A percentile compares a stretch with the other conserved stretches of the same genome.
Conservation (phyloP, 2,329 filamentous ascomycete species). For the Colletotrichum incanum region DNA sequence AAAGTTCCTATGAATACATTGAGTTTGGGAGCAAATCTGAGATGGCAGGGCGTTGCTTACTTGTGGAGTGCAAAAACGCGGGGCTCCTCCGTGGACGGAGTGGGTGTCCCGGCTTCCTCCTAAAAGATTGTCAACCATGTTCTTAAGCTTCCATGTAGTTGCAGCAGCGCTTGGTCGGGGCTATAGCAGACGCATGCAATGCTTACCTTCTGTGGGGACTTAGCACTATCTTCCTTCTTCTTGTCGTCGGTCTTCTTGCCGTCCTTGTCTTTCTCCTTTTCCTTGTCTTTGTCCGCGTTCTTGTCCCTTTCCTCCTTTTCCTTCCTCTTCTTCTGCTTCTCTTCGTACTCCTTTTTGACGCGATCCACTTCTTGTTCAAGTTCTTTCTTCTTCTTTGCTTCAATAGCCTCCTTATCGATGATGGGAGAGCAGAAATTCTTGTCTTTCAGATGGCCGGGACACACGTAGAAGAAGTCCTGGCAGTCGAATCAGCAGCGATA, state of each 20-base stretch:
- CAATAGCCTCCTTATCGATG: conserved; percentile 76
- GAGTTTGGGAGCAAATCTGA: no score
- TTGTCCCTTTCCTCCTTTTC: conserved; percentile 76
- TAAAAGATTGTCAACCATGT: conserved; percentile 56
- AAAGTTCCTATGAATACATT: conserved; percentile 74
- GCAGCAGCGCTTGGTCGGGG: background rate
- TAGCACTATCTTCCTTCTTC: conserved; percentile 51
- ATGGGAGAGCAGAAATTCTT: conserved; percentile 84
- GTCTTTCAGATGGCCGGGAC: conserved; percentile 86
- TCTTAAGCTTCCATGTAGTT: background rate
- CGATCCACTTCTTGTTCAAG: conserved; percentile 75
- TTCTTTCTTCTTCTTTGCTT: conserved; percentile 77
- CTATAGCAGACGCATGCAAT: background rate
- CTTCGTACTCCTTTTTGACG: conserved; percentile 84
- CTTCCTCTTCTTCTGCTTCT: conserved; percentile 78
- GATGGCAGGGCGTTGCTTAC: conserved; percentile 11
- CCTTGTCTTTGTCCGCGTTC: conserved; percentile 64
- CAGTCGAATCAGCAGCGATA: background rate
- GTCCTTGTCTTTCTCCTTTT: conserved; percentile 63
- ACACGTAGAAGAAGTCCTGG: conserved; percentile 93
- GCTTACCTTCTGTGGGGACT: conserved; percentile 47
- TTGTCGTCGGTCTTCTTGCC: conserved; percentile 58
- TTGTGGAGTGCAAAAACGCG: conserved; percentile 77
- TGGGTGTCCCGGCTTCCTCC: conserved; percentile 55
- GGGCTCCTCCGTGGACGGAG: conserved; percentile 72